Percentiles rank a stretch among this genome's conserved stretches.
Conservation (phyloP, 2,329 filamentous ascomycete species). For the Calonectria hongkongensis region DNA sequence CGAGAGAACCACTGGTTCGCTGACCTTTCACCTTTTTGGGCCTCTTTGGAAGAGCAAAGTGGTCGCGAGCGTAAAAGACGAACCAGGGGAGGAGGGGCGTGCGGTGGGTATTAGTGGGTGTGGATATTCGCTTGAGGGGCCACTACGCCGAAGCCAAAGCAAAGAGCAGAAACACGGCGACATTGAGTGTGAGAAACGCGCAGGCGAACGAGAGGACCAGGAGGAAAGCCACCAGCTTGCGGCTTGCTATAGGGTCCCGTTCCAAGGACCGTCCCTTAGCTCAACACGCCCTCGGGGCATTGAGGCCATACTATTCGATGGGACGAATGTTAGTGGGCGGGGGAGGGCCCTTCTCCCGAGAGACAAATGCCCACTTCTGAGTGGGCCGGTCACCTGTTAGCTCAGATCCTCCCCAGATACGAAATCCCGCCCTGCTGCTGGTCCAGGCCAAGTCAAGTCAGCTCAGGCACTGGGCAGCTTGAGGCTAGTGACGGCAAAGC, state of each 20-base stretch:
- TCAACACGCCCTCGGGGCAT: constrained; percentile 43
- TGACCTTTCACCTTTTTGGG: constrained; percentile 19
- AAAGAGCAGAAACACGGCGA: constrained; percentile 37
- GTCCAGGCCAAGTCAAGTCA: constrained; percentile 33
- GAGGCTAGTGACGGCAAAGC: constrained; percentile 45
- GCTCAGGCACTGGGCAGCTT: constrained; percentile 35
- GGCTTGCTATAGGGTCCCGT: constrained; percentile 49
- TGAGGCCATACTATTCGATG: constrained; percentile 53
- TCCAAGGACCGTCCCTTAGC: constrained; percentile 38
- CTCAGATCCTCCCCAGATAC: constrained; percentile 55
- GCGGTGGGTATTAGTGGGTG: constrained; percentile 26
- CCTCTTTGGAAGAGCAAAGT: constrained; percentile 17
- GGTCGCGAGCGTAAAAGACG: constrained; percentile 22
- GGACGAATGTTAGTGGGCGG: constrained; percentile 43
- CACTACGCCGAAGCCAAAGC: constrained; percentile 35
- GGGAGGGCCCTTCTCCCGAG: constrained; percentile 48
- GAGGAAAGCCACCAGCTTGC: constrained; percentile 49
- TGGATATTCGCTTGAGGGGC: constrained; percentile 34
- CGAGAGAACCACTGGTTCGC: constrained; percentile 36
- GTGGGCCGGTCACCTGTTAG: constrained; percentile 55
- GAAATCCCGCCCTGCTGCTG: constrained; percentile 45
- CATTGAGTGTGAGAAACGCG: constrained; percentile 41
- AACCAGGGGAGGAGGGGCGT: constrained; percentile 28
- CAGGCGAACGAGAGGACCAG: constrained; percentile 48
- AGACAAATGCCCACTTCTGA: constrained; percentile 44